These are phyloP conservation scores for Miamiensis avidus DNA, from an alignment of 169 alveolate genomes.

Conservation along the genomic window DNA sequence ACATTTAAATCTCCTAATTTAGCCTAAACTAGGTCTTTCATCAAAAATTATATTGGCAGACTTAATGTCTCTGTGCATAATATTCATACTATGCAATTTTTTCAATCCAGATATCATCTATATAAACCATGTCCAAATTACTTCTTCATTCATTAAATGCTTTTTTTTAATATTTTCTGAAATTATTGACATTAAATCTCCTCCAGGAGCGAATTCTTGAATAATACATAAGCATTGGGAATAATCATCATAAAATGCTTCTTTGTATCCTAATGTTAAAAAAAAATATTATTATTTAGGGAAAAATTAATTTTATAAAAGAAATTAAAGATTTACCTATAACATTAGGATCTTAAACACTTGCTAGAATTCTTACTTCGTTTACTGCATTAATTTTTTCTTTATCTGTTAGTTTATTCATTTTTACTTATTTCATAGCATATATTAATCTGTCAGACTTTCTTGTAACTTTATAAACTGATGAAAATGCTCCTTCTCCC, in stretches of 20 bases:
- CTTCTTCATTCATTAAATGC: not conserved
- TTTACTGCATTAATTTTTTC: conserved; percentile 73
- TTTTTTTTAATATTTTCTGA: no score
- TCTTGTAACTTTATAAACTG: conserved; percentile 66
- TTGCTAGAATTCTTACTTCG: conserved; percentile 76
- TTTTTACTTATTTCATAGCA: conserved; percentile 71
- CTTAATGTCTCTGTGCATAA: not conserved
- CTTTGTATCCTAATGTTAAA: not conserved
- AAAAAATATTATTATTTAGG: not conserved
- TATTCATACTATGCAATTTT: not conserved
- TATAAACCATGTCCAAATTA: not conserved
- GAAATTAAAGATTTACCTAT: conserved; percentile 25
- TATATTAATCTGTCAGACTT: conserved; percentile 67
- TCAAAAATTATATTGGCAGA: not conserved
- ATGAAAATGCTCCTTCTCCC: conserved; percentile 81
- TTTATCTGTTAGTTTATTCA: conserved; percentile 55
- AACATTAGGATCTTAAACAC: conserved; percentile 61
- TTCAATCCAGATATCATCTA: not conserved
- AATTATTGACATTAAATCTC: not conserved
- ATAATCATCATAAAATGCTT: not conserved
- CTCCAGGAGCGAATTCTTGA: not conserved
- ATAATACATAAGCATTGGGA: not conserved
- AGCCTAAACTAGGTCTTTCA: not conserved
- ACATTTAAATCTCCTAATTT: conserved; percentile 82
- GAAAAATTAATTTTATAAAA: no score